phyloP scores from a whole-genome alignment of 148 eudicot genomes.

The Tetragonia tetragonoides region DNA sequence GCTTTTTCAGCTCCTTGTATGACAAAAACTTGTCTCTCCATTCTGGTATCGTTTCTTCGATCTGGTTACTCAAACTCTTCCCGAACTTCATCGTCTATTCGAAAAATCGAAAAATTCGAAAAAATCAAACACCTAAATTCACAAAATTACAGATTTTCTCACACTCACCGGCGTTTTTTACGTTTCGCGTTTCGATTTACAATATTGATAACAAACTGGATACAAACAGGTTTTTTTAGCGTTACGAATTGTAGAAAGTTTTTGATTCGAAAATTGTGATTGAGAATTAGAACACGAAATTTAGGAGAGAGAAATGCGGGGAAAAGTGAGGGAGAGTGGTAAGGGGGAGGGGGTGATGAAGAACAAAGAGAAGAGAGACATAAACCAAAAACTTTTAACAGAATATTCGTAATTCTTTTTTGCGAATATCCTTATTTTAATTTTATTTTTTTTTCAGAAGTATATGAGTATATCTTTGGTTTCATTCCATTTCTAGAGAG shows the following conservation, averaged over 20 bases:
- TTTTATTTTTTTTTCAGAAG: background rate
- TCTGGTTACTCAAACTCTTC: constrained; percentile 84
- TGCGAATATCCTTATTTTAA: constrained; percentile 50
- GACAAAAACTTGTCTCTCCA: constrained; percentile 94
- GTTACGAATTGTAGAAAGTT: too few relatives aligned
- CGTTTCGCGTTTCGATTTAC: background rate
- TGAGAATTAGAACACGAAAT: too few relatives aligned
- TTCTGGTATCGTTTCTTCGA: constrained; percentile 91
- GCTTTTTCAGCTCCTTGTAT: constrained; percentile 83
- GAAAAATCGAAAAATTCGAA: background rate
- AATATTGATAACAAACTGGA: too few relatives aligned
- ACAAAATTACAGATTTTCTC: too few relatives aligned
- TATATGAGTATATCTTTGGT: constrained; percentile 37
- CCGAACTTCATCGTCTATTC: constrained; percentile 83
- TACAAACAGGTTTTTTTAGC: too few relatives aligned
- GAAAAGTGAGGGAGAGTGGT: too few relatives aligned
- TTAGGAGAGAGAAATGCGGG: background rate
- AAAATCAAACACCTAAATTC: too few relatives aligned
- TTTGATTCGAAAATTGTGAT: too few relatives aligned
- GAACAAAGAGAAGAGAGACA: too few relatives aligned
- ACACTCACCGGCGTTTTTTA: too few relatives aligned
- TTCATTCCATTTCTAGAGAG: constrained; percentile 29
- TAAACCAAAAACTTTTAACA: background rate
- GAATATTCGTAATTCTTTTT: constrained; percentile 36
- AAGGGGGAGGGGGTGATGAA: too few relatives aligned